Evolutionary conservation across 371 early-diverging fungal genomes (phyloP), one percentile per base, ranked within the genome.

Genomic region (Batkoa obscura): DNA sequence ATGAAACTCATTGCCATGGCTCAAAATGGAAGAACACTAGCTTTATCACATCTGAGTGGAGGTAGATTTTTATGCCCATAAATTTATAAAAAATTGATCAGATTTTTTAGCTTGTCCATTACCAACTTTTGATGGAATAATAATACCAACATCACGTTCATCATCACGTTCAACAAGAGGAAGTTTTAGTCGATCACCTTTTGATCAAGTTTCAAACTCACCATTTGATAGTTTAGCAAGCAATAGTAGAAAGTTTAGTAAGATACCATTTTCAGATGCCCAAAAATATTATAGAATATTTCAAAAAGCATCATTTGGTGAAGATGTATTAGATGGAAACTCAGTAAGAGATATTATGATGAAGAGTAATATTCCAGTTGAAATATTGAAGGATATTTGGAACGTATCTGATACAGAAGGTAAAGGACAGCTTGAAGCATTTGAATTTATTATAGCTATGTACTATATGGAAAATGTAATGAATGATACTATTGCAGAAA

Each of bases 1-100:
- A 64, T 92, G 58, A 94, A 91, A 64, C 64, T 90, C 52, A 88
- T 94, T 62, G 84, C 90, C 0, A 74, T 88, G 59, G 86, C 82
- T 30, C 94, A 94, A 62, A 73, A 73, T 58, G 85, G 84, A 32
- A 67, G 73, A 55, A 64, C 73, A 0, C 70, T 71, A n/a, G 68
- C 68, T 42, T 57, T 72, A 15, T 60, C 74, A 10, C 64, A 61
- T 57, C 65, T 83, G 31, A 65, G 60, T 35, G 60, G 61, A 36
- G 68, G 78, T 64, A 67, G 50, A 61, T 54, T 36, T 46, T 54
- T 62, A 30, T 64, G 17, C 45, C 5, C 5, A 4, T 15, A 12
- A 13, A 5, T 15, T 45, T 13, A 6, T 13, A 50, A 32, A 9
- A 12, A 35, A 23, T 12, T 36, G 23, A 31, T 5, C 6, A 32